phyloP scores from a whole-genome alignment of 768 basidiomycete species.

The Xerocomellus amylosporus region DNA sequence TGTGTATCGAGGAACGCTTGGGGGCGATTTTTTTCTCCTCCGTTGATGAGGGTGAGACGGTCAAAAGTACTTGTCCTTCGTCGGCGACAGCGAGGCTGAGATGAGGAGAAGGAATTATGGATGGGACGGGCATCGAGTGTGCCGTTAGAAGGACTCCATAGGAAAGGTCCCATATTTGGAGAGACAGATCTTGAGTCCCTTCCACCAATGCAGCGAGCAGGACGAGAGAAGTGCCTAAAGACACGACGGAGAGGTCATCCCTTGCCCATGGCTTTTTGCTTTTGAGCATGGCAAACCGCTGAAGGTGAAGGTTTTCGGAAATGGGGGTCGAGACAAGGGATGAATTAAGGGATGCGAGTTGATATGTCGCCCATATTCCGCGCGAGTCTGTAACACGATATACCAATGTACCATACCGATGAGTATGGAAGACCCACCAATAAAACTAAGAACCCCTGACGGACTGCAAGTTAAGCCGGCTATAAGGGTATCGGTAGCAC shows the following conservation, averaged over 20 bases:
- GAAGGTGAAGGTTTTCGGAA: constrained; percentile 21
- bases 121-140: constrained; percentile 49
- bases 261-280: constrained; percentile 8
- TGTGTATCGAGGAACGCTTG: constrained; percentile 51
- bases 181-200: constrained; percentile 40
- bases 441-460: constrained; percentile 47
- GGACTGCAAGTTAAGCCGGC: constrained; percentile 34
- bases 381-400: constrained; percentile 36
- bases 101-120: constrained; percentile 34
- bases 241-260: constrained; percentile 38
- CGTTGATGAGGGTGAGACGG: constrained; percentile 39
- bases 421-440: constrained; percentile 39
- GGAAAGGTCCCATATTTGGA: constrained; percentile 69
- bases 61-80: constrained; percentile 50
- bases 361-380: constrained; percentile 43
- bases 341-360: constrained; percentile 27
- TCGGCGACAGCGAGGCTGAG: constrained; percentile 34
- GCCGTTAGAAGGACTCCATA: constrained; percentile 63
- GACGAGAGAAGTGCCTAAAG: constrained; percentile 56
- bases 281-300: constrained; percentile 15
- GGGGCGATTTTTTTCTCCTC: constrained; percentile 2
- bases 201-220: constrained; percentile 47
- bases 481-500: not conserved
- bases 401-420: not conserved
- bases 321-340: constrained; percentile 25